Evolutionary conservation across 1,284 basidiomycete genomes (phyloP).

Genomic region (Golubevia pallescens): DNA sequence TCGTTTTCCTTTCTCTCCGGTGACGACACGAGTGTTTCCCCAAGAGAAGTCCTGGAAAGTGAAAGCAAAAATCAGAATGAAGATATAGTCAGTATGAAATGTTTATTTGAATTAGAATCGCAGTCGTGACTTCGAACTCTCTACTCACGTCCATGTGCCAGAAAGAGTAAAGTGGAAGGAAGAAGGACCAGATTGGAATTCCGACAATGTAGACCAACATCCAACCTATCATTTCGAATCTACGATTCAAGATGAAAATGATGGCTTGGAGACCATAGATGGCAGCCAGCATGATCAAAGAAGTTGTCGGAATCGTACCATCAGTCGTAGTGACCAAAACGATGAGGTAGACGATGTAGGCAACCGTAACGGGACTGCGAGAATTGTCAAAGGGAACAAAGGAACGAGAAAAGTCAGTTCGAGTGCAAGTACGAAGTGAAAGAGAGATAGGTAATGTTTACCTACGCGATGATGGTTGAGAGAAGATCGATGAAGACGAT

Average conservation of each 20-base stretch:
- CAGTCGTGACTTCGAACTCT: neutral
- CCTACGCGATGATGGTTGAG: constrained; percentile 74
- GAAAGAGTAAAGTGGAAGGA: constrained; percentile 94
- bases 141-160: constrained; percentile 84
- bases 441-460: neutral
- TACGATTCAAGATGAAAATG: constrained; percentile 63
- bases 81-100: too few species aligned
- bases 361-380: constrained; percentile 79
- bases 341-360: constrained; percentile 70
- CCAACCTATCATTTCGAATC: constrained; percentile 82
- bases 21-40: constrained; percentile 91
- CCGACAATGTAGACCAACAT: constrained; percentile 92
- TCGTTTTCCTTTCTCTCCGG: constrained; percentile 80
- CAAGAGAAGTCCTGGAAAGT: constrained; percentile 76
- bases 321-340: too few species aligned
- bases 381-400: neutral
- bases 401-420: neutral
- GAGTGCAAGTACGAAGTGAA: neutral
- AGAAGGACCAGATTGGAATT: constrained; percentile 88
- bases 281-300: constrained; percentile 87
- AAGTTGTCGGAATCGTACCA: constrained; percentile 67
- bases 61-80: neutral
- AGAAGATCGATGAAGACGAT: constrained; percentile 91
- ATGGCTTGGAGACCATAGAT: constrained; percentile 76
- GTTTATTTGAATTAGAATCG: neutral